Percentiles rank a stretch among this genome's conserved stretches.
These are phyloP conservation scores for Priceomyces carsonii DNA, from an alignment of 805 yeast species.

Conservation along the genomic window DNA sequence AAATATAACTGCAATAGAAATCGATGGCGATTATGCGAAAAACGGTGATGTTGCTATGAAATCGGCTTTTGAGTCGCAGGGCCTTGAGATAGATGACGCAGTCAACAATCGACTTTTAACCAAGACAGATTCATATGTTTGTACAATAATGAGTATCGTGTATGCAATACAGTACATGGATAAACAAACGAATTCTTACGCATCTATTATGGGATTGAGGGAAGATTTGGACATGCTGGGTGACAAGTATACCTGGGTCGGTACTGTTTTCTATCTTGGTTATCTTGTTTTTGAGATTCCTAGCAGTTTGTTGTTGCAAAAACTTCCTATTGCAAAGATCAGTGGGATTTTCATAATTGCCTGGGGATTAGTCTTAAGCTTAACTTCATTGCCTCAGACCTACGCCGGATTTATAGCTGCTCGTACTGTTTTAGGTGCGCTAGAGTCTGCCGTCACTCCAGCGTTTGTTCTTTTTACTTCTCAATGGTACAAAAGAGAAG, in stretches of 20 bases:
- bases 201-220: slow-evolving; percentile 39
- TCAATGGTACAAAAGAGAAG: slow-evolving; percentile 36
- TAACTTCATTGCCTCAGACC: slow-evolving; percentile 50
- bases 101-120: slow-evolving; percentile 15
- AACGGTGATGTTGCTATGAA: no score
- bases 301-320: slow-evolving; percentile 48
- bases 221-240: slow-evolving; percentile 35
- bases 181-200: slow-evolving; percentile 40
- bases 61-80: no score
- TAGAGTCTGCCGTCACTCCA: slow-evolving; percentile 42
- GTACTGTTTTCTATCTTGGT: slow-evolving; percentile 51
- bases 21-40: no score
- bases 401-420: slow-evolving; percentile 41
- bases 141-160: slow-evolving; percentile 25
- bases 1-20: no score
- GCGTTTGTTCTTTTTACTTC: slow-evolving; percentile 37
- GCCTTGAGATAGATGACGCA: no score
- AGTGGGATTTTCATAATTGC: slow-evolving; percentile 47
- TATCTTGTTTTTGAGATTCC: slow-evolving; percentile 59
- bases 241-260: slow-evolving; percentile 36
- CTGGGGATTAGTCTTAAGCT: slow-evolving; percentile 61
- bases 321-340: slow-evolving; percentile 56
- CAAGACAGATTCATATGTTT: slow-evolving; percentile 23
- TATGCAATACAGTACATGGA: slow-evolving; percentile 35
- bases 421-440: slow-evolving; percentile 39